Evolutionary conservation across 2,329 filamentous ascomycete species (phyloP).

Genomic region (Penicillium sp.): DNA sequence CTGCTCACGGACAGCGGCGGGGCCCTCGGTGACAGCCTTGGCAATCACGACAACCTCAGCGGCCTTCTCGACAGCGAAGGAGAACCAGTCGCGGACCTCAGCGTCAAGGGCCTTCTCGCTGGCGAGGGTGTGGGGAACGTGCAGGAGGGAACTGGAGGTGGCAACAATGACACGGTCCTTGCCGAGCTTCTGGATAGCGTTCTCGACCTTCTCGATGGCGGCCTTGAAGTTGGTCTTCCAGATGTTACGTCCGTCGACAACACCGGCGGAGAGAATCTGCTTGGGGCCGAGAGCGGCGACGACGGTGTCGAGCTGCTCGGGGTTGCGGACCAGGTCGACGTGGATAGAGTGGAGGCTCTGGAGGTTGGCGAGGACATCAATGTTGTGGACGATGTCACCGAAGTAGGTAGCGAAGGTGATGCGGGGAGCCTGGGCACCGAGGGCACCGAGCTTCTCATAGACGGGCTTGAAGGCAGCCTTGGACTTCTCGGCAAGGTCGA

Average conservation of each 20-base stretch:
- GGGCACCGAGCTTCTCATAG: constrained; percentile 75
- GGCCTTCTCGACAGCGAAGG: constrained; percentile 94
- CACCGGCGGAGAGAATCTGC: constrained; percentile 89
- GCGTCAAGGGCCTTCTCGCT: constrained; percentile 97
- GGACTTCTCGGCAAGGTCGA: constrained; percentile 82
- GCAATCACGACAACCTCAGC: constrained; percentile 87
- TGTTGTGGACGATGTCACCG: constrained; percentile 98
- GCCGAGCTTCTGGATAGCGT: constrained; percentile 89
- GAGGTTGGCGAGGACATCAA: constrained; percentile 76
- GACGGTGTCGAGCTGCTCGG: constrained; percentile 91
- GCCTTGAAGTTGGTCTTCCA: constrained; percentile 99
- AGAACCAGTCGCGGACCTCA: constrained; percentile 97
- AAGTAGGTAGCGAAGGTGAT: constrained; percentile 96
- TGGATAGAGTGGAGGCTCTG: constrained; percentile 79
- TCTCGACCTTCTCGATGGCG: constrained; percentile 86
- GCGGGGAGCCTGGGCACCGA: constrained; percentile 79
- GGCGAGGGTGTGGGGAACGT: constrained; percentile 95
- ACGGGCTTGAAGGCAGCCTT: constrained; percentile 98
- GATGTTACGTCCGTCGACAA: constrained; percentile 98
- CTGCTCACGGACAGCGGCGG: constrained; percentile 78
- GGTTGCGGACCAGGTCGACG: constrained; percentile 95
- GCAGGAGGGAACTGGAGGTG: constrained; percentile 94
- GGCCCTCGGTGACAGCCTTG: constrained; percentile 93
- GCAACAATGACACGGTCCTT: constrained; percentile 96
- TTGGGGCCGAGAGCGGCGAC: constrained; percentile 77